Evolutionary conservation across 805 yeast species (phyloP), one percentile per base, ranked within the genome.

Genomic region (Wickerhamiella shivajii): DNA sequence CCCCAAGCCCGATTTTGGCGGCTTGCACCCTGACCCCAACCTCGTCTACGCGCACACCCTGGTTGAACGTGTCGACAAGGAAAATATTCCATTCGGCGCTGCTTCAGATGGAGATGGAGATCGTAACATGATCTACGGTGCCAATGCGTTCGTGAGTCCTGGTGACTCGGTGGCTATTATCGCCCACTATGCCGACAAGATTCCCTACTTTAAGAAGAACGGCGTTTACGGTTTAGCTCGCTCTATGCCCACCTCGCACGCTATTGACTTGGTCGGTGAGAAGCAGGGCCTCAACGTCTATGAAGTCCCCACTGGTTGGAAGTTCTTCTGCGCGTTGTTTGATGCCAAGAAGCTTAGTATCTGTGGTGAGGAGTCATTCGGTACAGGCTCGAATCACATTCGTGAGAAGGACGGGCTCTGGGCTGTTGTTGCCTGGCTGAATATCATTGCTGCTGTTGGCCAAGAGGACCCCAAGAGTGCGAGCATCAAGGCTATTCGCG

Each of bases 71-170:
- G 98, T 87, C n/a, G 96, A 90, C 51, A 52, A 57, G 14, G 78
- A 78, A 39, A 60, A 71, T 39, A 79, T 85, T 44, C 79, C 87
- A 6, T 87, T 87, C 54, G 98, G 98, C 43, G 97, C 97, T 24
- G 97, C 97, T 6, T 78, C 93, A n/a, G 98, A 83, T 53, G 98
- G 98, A 57, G 98, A 87, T 49, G 98, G 98, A 56, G 98, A 87
- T 55, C 74, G 98, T 61, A 87, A 87, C 57, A 87, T 87, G 98
- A 87, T 87, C 50, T 90, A 90, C 56, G 98, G 98, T 39, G 83
- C 81, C 25, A 77, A 77, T 29, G 70, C 96, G 2, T 87, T 87
- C 57, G 97, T 87, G 10, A 84, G 96, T 1, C 98, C 98, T 6
- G 97, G 98, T 53, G 98, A 87, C 57, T 79, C 93, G 4, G 97